Evolutionary conservation across 2,329 filamentous ascomycete genomes (phyloP).

Genomic region (Eurotiales sp.): DNA sequence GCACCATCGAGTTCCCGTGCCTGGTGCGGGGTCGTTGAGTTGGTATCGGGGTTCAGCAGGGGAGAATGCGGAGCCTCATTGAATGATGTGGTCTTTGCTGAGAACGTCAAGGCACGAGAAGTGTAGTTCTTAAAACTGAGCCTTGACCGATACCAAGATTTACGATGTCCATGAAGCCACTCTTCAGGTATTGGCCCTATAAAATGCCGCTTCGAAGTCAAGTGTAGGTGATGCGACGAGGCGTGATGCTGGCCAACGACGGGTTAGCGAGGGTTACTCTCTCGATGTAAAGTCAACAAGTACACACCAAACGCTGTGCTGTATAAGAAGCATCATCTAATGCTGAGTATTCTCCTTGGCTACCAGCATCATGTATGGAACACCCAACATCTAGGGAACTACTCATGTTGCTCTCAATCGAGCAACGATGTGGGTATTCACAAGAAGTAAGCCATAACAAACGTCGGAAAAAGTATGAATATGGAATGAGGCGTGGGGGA

Average conservation of each 20-base stretch:
- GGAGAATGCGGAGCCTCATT: background rate
- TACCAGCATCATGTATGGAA: slow-evolving; percentile 1
- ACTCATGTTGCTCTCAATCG: slow-evolving; percentile 12
- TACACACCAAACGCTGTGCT: slow-evolving; percentile 49
- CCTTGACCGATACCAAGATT: slow-evolving; percentile 57
- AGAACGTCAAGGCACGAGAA: slow-evolving; percentile 50
- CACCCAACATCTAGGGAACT: slow-evolving; percentile 8
- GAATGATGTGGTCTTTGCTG: slow-evolving; percentile 41
- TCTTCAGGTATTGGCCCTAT: slow-evolving; percentile 63
- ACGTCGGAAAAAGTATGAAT: background rate
- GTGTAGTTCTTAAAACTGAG: slow-evolving; percentile 45
- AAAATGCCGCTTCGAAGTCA: slow-evolving; percentile 60
- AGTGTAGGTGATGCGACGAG: slow-evolving; percentile 58
- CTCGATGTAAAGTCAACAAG: slow-evolving; percentile 12
- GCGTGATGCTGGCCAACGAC: slow-evolving; percentile 51
- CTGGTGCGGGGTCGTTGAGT: background rate
- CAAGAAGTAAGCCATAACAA: background rate
- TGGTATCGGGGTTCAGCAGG: background rate
- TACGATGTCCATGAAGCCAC: slow-evolving; percentile 61
- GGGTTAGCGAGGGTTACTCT: slow-evolving; percentile 4
- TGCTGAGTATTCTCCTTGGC: slow-evolving; percentile 20
- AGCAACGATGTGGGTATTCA: background rate
- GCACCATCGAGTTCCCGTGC: background rate
- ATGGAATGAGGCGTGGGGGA: background rate
- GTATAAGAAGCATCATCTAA: slow-evolving; percentile 52